Conservation (phyloP, 192 early-diverging fungal genomes). For the Backusella australiensis region DNA sequence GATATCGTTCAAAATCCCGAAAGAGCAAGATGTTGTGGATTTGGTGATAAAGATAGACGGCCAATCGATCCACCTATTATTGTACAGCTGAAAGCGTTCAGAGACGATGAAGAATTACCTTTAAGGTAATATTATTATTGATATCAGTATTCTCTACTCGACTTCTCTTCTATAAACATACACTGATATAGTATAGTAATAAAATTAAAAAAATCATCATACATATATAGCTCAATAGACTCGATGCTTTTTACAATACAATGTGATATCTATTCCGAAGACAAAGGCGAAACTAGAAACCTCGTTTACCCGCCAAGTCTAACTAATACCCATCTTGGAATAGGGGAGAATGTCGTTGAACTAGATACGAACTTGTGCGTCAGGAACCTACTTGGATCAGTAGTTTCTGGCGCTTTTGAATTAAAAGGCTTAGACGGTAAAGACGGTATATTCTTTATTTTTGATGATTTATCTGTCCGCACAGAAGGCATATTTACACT, state of each 20-base stretch:
- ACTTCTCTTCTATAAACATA: neutral
- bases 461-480: conserved; percentile 87
- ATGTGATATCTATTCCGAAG: conserved; percentile 42
- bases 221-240: neutral
- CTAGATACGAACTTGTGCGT: neutral
- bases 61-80: conserved; percentile 76
- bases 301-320: neutral
- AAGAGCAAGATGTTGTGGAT: conserved; percentile 89
- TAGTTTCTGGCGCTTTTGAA: conserved; percentile 82
- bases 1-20: conserved; percentile 77
- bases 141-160: neutral
- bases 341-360: neutral
- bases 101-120: conserved; percentile 46
- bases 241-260: conserved; percentile 56
- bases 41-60: conserved; percentile 85
- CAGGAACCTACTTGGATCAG: conserved; percentile 57
- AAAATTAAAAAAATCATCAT: neutral
- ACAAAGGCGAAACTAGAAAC: neutral
- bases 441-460: conserved; percentile 90
- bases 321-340: neutral
- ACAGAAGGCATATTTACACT: conserved; percentile 84
- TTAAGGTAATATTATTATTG: neutral
- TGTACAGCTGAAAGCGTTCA: conserved; percentile 61
- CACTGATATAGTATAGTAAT: conserved; percentile 29
- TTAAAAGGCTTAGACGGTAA: conserved; percentile 76